Percentiles rank a stretch among this genome's conserved stretches.
phyloP scores from a whole-genome alignment of 805 yeast species.

The Yarrowia alimentaria region DNA sequence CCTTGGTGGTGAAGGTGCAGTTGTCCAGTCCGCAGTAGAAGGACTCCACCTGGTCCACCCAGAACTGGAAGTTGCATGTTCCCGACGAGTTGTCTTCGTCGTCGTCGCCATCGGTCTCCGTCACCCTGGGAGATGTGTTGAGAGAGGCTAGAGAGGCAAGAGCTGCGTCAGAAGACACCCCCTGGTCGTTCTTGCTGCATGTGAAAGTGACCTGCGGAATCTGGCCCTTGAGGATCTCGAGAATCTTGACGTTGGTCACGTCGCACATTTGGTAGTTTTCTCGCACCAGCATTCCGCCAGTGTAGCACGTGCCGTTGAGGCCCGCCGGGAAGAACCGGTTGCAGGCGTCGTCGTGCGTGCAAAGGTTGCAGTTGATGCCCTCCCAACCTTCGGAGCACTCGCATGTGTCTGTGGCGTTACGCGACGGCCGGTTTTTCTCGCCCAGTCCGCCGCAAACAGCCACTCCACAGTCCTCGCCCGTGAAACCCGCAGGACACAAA shows the following conservation, averaged over 20 bases:
- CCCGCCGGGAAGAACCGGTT: constrained; percentile 85
- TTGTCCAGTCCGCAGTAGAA: constrained; percentile 79
- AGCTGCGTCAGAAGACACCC: too few species aligned
- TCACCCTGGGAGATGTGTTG: too few species aligned
- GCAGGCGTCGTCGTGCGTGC: constrained; percentile 71
- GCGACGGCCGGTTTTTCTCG: constrained; percentile 65
- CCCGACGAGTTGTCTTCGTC: too few species aligned
- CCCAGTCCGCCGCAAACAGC: constrained; percentile 84
- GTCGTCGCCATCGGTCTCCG: too few species aligned
- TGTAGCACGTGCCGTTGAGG: constrained; percentile 82
- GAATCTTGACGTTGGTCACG: constrained; percentile 82
- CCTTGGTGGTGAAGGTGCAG: constrained; percentile 70
- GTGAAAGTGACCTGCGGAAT: constrained; percentile 90
- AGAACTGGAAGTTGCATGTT: constrained; percentile 85
- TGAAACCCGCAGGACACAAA: constrained; percentile 89
- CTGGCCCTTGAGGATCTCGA: constrained; percentile 73
- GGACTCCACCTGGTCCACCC: constrained; percentile 89
- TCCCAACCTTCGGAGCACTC: constrained; percentile 83
- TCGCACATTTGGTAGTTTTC: constrained; percentile 88
- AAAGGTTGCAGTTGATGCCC: constrained; percentile 89
- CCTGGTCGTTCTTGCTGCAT: constrained; percentile 60
- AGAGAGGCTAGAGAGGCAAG: too few species aligned
- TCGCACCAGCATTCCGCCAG: constrained; percentile 77
- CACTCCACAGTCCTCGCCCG: constrained; percentile 85
- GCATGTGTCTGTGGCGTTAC: constrained; percentile 53